phyloP scores from a whole-genome alignment of 805 yeast genomes.

The Yarrowia sp. region DNA sequence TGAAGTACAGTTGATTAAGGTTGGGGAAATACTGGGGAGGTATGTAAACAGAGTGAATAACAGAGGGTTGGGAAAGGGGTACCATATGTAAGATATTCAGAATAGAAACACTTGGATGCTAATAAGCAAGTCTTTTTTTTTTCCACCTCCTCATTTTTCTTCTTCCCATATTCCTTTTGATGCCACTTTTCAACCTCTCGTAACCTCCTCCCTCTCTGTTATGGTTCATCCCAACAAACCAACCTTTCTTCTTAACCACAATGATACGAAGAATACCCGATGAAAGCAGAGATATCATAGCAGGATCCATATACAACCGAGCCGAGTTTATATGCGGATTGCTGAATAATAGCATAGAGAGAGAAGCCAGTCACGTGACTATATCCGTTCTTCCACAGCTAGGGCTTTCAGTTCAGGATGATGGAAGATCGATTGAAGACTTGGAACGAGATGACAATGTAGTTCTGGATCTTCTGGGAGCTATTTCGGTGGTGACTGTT shows the following conservation, averaged over 20 bases:
- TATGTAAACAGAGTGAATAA: background rate
- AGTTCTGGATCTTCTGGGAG: background rate
- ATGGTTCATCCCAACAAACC: background rate
- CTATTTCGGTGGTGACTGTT: slow-evolving; percentile 11
- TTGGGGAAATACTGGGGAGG: background rate
- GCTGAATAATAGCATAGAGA: background rate
- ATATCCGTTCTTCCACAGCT: background rate
- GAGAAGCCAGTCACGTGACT: background rate
- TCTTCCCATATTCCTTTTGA: too few species aligned
- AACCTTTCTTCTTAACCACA: background rate
- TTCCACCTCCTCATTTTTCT: too few species aligned
- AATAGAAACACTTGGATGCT: too few species aligned
- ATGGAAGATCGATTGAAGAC: too few species aligned
- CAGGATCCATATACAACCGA: slow-evolving; percentile 11
- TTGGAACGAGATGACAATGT: background rate
- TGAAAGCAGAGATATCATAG: slow-evolving; percentile 24
- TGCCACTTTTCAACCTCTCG: too few species aligned
- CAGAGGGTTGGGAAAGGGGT: too few species aligned
- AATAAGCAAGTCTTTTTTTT: too few species aligned
- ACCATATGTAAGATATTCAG: too few species aligned
- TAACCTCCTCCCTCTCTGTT: background rate
- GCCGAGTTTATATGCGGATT: slow-evolving; percentile 5
- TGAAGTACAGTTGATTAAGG: background rate
- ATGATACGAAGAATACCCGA: slow-evolving; percentile 31
- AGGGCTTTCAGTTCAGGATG: background rate